Conservation (phyloP, 1,139 yeast species). For the Blastobotrys aristatus region DNA sequence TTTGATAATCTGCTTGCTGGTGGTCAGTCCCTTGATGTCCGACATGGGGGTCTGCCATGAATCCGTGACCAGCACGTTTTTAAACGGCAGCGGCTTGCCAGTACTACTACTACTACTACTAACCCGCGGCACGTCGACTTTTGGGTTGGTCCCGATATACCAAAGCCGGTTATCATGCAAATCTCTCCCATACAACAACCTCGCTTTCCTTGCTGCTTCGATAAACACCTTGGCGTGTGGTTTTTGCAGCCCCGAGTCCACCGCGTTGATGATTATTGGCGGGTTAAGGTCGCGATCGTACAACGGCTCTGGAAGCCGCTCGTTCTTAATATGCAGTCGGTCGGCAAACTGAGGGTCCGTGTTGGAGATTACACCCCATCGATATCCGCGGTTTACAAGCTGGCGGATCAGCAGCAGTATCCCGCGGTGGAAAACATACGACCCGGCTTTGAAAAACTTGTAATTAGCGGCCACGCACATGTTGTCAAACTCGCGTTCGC, state of each 20-base stretch:
- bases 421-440: constrained; percentile 10
- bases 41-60: constrained; percentile 15
- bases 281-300: constrained; percentile 4
- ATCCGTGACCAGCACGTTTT: constrained; percentile 18
- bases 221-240: constrained; percentile 19
- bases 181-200: background rate
- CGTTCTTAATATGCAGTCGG: constrained; percentile 13
- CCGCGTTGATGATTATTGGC: constrained; percentile 21
- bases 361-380: constrained; percentile 33
- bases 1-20: background rate
- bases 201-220: constrained; percentile 7
- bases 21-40: constrained; percentile 17
- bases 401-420: constrained; percentile 5
- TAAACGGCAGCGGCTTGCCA: background rate
- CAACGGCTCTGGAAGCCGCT: constrained; percentile 8
- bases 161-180: background rate
- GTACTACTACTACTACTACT: background rate
- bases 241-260: constrained; percentile 22
- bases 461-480: constrained; percentile 1
- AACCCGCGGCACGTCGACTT: background rate
- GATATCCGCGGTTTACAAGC: constrained; percentile 15
- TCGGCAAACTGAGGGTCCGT: constrained; percentile 22
- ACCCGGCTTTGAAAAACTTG: constrained; percentile 1
- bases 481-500: background rate
- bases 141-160: constrained; percentile 8